phyloP scores from a whole-genome alignment of 2,329 filamentous ascomycete species.

The Aspergillus eucalypticola region DNA sequence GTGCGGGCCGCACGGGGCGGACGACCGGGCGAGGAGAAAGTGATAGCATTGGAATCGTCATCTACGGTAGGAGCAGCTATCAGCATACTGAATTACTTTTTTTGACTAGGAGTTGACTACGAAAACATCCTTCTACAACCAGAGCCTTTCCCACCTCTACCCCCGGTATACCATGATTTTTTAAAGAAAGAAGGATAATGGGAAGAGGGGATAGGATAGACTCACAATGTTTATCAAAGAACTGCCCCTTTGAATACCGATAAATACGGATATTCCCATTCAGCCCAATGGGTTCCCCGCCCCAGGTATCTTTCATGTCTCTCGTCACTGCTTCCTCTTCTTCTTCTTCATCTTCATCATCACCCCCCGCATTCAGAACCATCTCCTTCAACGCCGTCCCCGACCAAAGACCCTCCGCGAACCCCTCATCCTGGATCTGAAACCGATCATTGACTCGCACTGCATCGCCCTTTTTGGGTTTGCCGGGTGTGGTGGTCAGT shows the following conservation, averaged over 20 bases:
- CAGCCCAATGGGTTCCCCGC: constrained; percentile 77
- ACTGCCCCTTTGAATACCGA: constrained; percentile 80
- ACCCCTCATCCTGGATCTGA: constrained; percentile 72
- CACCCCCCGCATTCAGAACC: constrained; percentile 23
- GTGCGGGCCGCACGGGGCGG: constrained; percentile 61
- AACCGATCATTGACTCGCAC: constrained; percentile 87
- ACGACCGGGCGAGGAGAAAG: constrained; percentile 52
- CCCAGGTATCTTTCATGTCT: constrained; percentile 55
- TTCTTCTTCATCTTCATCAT: constrained; percentile 11
- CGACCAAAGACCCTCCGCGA: constrained; percentile 75
- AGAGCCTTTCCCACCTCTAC: neutral
- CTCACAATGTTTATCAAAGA: constrained; percentile 90
- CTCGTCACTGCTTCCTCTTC: constrained; percentile 21
- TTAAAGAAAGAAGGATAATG: constrained; percentile 3
- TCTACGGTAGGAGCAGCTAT: constrained; percentile 53
- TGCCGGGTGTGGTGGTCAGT: constrained; percentile 73
- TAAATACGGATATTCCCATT: constrained; percentile 90
- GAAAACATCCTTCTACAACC: neutral
- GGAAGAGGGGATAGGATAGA: constrained; percentile 22
- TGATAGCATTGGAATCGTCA: constrained; percentile 79
- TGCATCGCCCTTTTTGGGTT: constrained; percentile 77
- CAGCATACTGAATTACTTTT: neutral
- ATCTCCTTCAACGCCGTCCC: constrained; percentile 72
- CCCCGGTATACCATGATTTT: constrained; percentile 12
- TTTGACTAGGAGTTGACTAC: neutral